Conservation (phyloP, 2,329 filamentous ascomycete genomes). For the Arthrobotrys megalospora region DNA sequence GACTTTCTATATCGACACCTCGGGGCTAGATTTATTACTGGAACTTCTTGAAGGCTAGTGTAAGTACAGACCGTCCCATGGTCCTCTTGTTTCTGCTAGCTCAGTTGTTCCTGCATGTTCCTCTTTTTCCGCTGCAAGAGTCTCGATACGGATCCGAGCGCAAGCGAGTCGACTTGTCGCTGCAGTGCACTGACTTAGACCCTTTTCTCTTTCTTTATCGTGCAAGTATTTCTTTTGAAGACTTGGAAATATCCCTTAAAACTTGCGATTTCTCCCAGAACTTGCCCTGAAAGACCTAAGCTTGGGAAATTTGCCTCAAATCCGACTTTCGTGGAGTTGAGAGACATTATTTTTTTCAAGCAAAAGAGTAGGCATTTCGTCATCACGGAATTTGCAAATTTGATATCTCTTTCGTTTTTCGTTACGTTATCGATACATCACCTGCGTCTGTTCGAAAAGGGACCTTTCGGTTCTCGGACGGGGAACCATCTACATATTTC, state of each 20-base stretch:
- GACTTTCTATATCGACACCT: slow-evolving; percentile 5
- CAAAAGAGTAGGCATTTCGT: slow-evolving; percentile 22
- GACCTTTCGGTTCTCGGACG: not conserved
- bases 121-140: slow-evolving; percentile 33
- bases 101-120: slow-evolving; percentile 55
- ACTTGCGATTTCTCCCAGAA: slow-evolving; percentile 17
- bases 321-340: not conserved
- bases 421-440: slow-evolving; percentile 43
- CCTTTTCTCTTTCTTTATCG: slow-evolving; percentile 22
- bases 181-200: slow-evolving; percentile 36
- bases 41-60: not conserved
- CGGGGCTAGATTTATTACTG: slow-evolving; percentile 6
- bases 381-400: not conserved
- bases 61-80: not conserved
- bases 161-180: slow-evolving; percentile 39
- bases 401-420: slow-evolving; percentile 17
- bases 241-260: slow-evolving; percentile 9
- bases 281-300: slow-evolving; percentile 11
- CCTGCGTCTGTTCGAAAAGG: slow-evolving; percentile 9
- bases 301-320: slow-evolving; percentile 13
- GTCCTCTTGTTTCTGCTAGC: slow-evolving; percentile 3
- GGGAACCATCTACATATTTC: slow-evolving; percentile 4
- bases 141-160: slow-evolving; percentile 55
- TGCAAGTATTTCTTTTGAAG: slow-evolving; percentile 4
- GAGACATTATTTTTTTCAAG: slow-evolving; percentile 1